Evolutionary conservation across 2,329 filamentous ascomycete species (phyloP).

Genomic region (Leptographium galeiforme): DNA sequence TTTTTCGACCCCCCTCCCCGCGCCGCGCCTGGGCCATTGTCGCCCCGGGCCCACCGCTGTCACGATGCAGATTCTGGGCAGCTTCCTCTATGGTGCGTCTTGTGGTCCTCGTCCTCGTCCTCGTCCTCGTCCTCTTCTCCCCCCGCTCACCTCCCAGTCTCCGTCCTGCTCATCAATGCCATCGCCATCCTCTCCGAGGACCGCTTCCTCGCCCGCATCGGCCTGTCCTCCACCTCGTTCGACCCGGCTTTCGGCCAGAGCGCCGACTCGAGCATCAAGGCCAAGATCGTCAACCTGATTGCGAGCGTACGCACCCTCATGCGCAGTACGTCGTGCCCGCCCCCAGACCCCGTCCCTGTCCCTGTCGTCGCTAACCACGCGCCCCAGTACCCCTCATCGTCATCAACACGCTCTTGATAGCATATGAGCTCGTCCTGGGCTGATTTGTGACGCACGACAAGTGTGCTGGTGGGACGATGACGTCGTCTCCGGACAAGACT

Average conservation of each 20-base stretch:
- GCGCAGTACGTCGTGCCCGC: conserved; percentile 56
- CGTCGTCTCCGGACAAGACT: no score
- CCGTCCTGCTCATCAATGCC: conserved; percentile 81
- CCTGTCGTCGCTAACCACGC: not conserved
- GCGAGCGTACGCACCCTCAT: conserved; percentile 82
- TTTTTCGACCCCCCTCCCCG: not conserved
- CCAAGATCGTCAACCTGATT: conserved; percentile 79
- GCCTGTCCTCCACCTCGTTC: conserved; percentile 56
- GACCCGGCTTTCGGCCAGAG: conserved; percentile 69
- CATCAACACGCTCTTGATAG: conserved; percentile 69
- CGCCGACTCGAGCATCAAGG: conserved; percentile 66
- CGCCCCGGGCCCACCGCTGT: not conserved
- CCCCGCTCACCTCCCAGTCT: conserved; percentile 34
- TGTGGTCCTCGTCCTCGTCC: not conserved
- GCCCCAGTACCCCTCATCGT: conserved; percentile 65
- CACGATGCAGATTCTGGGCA: conserved; percentile 19
- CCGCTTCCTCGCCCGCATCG: conserved; percentile 80
- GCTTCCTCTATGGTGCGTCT: conserved; percentile 18
- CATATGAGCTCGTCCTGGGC: conserved; percentile 68
- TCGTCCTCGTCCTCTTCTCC: not conserved
- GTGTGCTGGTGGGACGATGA: no score
- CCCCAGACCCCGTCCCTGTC: not conserved
- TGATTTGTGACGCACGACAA: conserved; percentile 23
- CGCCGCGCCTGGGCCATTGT: not conserved
- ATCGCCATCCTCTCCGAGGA: conserved; percentile 91